Conservation (phyloP, 352 stramenopile species). For the Globisporangium barbulae region DNA sequence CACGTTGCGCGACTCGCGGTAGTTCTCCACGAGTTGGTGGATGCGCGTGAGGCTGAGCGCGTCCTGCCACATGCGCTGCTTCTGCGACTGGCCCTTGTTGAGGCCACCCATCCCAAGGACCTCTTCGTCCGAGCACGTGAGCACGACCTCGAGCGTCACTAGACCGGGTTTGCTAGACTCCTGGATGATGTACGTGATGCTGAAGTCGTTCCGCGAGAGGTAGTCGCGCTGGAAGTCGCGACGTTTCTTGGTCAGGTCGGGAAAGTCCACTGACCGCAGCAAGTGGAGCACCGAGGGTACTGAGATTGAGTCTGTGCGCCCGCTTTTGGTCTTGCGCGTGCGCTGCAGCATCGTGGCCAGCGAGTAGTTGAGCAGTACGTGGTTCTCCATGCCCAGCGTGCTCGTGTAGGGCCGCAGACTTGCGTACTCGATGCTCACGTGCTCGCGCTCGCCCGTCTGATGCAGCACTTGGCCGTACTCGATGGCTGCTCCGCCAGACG, state of each 20-base stretch:
- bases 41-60: constrained; percentile 55
- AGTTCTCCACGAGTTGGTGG: constrained; percentile 47
- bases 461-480: constrained; percentile 51
- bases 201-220: constrained; percentile 44
- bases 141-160: constrained; percentile 62
- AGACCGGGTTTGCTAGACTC: constrained; percentile 26
- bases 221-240: constrained; percentile 35
- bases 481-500: constrained; percentile 34
- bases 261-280: constrained; percentile 43
- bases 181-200: constrained; percentile 73
- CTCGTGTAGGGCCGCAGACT: constrained; percentile 36
- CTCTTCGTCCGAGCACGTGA: constrained; percentile 43
- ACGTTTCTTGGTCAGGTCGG: constrained; percentile 26
- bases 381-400: constrained; percentile 31
- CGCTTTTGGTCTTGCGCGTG: constrained; percentile 41
- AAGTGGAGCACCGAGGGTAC: constrained; percentile 68
- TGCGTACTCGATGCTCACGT: constrained; percentile 53
- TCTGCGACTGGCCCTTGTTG: constrained; percentile 25
- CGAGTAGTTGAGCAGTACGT: constrained; percentile 62
- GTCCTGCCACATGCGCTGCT: constrained; percentile 48
- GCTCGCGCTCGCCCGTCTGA: constrained; percentile 60
- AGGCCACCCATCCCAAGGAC: not conserved
- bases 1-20: constrained; percentile 26
- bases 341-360: constrained; percentile 57
- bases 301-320: constrained; percentile 22